Evolutionary conservation across 2,329 filamentous ascomycete species (phyloP).

Genomic region (Colletotrichum sansevieriae): DNA sequence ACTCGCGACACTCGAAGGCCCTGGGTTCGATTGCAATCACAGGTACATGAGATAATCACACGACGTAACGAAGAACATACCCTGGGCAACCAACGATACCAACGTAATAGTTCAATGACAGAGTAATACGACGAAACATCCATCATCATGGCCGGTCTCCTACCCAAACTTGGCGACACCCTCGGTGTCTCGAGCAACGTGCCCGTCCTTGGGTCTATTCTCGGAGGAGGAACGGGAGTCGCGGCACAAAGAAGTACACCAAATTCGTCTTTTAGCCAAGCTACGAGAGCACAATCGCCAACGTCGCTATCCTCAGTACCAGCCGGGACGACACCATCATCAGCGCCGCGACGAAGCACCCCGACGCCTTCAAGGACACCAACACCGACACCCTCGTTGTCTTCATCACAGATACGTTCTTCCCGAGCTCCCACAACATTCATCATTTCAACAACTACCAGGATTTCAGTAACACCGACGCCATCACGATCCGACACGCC

Average conservation of each 20-base stretch:
- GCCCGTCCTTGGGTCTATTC: constrained; percentile 11
- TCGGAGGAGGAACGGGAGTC: constrained; percentile 8
- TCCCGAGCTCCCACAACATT: constrained; percentile 28
- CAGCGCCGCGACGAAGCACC: constrained; percentile 6
- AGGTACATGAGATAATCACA: constrained; percentile 19
- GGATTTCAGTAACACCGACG: constrained; percentile 6
- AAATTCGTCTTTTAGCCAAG: constrained; percentile 18
- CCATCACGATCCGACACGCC: constrained; percentile 26
- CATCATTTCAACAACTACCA: constrained; percentile 30
- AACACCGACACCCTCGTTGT: neutral
- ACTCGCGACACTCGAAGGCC: neutral
- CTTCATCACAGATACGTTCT: constrained; percentile 8
- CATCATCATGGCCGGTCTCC: constrained; percentile 34
- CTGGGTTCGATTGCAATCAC: neutral
- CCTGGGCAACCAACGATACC: constrained; percentile 1
- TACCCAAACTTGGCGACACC: constrained; percentile 3
- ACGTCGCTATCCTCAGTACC: neutral
- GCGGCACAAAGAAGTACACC: constrained; percentile 18
- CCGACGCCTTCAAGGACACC: neutral
- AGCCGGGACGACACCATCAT: constrained; percentile 10
- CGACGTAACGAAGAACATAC: constrained; percentile 27
- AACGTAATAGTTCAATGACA: neutral
- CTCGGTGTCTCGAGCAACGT: constrained; percentile 3
- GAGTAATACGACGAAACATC: neutral
- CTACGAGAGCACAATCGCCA: constrained; percentile 6